phyloP scores from a whole-genome alignment of 2,329 filamentous ascomycete species.

The Penicillium sp. region DNA sequence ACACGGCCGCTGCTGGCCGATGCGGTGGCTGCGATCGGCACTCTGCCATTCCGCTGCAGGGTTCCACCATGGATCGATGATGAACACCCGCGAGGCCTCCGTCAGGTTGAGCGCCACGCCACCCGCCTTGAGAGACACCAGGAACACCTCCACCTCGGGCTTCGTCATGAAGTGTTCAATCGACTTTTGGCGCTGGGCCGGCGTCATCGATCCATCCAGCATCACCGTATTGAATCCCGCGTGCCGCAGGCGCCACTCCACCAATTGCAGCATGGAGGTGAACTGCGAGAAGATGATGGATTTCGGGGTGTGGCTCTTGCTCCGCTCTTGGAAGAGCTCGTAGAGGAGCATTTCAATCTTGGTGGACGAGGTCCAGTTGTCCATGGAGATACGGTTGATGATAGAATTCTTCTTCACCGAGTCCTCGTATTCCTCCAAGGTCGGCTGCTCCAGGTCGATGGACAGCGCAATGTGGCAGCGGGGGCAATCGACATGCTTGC shows the following conservation, averaged over 20 bases:
- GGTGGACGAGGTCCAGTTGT: conserved; percentile 96
- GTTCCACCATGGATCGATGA: conserved; percentile 99
- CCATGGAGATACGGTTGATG: conserved; percentile 98
- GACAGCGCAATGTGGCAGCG: conserved; percentile 85
- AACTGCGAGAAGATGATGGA: conserved; percentile 98
- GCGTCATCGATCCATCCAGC: conserved; percentile 97
- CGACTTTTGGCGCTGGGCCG: conserved; percentile 85
- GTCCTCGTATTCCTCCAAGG: conserved; percentile 87
- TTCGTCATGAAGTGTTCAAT: conserved; percentile 98
- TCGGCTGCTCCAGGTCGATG: conserved; percentile 92
- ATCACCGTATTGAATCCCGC: conserved; percentile 99
- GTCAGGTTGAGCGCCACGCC: conserved; percentile 95
- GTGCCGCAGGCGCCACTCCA: conserved; percentile 92
- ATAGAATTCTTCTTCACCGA: conserved; percentile 93
- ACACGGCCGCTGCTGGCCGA: conserved; percentile 90
- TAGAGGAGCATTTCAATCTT: conserved; percentile 98
- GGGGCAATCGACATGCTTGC: conserved; percentile 67
- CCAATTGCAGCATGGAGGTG: conserved; percentile 93
- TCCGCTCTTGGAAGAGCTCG: conserved; percentile 87
- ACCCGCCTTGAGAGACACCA: conserved; percentile 93
- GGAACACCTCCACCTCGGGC: conserved; percentile 88
- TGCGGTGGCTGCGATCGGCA: conserved; percentile 90
- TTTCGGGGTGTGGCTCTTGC: conserved; percentile 90
- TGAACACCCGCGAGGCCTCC: conserved; percentile 92
- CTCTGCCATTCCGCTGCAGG: conserved; percentile 99